A percentile compares a stretch with the other conserved stretches of the same genome.
Evolutionary conservation across 2,329 filamentous ascomycete species (phyloP).

Genomic region (Coniochaeta pulveracea): DNA sequence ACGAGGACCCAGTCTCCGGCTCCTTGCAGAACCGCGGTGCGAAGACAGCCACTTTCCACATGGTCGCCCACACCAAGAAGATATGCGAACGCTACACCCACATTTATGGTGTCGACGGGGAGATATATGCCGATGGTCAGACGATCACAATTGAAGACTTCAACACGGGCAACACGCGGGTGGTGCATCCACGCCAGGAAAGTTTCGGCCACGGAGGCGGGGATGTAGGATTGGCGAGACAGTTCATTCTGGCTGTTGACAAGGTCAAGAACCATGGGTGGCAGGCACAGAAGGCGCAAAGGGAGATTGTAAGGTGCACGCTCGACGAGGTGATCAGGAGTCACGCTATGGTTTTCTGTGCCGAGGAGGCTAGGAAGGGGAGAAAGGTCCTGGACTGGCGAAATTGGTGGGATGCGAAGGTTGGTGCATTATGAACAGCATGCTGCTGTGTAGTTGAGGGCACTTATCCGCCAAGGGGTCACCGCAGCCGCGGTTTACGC

Average conservation of each 20-base stretch:
- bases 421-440: too few relatives aligned
- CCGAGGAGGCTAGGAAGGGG: constrained; percentile 68
- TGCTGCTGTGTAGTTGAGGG: too few relatives aligned
- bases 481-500: too few relatives aligned
- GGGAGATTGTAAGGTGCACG: constrained; percentile 65
- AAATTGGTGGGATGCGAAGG: constrained; percentile 59
- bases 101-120: constrained; percentile 77
- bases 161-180: constrained; percentile 38
- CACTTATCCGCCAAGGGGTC: too few relatives aligned
- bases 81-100: constrained; percentile 78
- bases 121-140: constrained; percentile 73
- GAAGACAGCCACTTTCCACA: constrained; percentile 85
- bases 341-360: constrained; percentile 88
- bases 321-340: constrained; percentile 81
- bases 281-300: constrained; percentile 60
- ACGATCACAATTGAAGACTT: constrained; percentile 71
- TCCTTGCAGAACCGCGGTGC: constrained; percentile 39
- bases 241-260: constrained; percentile 75
- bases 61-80: constrained; percentile 82
- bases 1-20: constrained; percentile 44
- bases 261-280: constrained; percentile 62
- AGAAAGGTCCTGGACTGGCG: constrained; percentile 64
- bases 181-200: constrained; percentile 49
- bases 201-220: constrained; percentile 61
- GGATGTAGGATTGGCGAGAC: constrained; percentile 66